Base-by-base conservation (phyloP, 768 basidiomycete species). In the Tylopilus felleus region DNA sequence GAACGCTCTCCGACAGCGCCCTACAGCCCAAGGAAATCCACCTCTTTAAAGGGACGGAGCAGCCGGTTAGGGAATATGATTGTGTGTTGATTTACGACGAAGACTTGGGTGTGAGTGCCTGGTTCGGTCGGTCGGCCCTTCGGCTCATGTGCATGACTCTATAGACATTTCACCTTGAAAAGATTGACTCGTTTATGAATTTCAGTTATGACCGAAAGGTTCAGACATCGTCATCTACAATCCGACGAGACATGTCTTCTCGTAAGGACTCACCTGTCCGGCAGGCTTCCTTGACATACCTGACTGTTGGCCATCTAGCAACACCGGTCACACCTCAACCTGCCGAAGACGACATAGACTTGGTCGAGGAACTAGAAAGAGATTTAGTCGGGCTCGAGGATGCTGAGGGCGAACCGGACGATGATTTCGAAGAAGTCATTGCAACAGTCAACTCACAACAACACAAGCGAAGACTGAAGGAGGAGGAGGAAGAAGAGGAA, bases 31-130 rank as follows among this genome's bases (percentile, higher is more conserved):
- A 76, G 17, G 82, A 86, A 53, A 76, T 65, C 13, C 77, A 83
- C 60, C 61, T 79, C 35, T 90, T 83, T 62, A 72, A 69, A 36
- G 89, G 88, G 4, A 61, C 64, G 8, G 87, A 88, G 62, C 73
- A 73, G 16, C 69, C 79, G 2, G 78, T 84, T 8, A 86, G 82
- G 64, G 86, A 90, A 43, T 77, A 77, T 60, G 87, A 90, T 47
- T 93, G 90, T 58, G 81, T 91, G 8, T 75, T 93, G 38, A 85
- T 92, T 42, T 92, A 85, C 61, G 89, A 93, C 65, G 87, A 88
- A 63, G 85, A 82, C 50, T 75, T 80, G 45, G 82, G 82, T 59
- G 89, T 88, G 65, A 66, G 82, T 73, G 21, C 36, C 10, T 10
- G 40, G 43, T 38, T 35, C 35, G 40, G 46, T 40, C 47, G 33